These are phyloP conservation scores for Arthromyces matolae DNA, from an alignment of 768 basidiomycete genomes.

Conservation along the genomic window DNA sequence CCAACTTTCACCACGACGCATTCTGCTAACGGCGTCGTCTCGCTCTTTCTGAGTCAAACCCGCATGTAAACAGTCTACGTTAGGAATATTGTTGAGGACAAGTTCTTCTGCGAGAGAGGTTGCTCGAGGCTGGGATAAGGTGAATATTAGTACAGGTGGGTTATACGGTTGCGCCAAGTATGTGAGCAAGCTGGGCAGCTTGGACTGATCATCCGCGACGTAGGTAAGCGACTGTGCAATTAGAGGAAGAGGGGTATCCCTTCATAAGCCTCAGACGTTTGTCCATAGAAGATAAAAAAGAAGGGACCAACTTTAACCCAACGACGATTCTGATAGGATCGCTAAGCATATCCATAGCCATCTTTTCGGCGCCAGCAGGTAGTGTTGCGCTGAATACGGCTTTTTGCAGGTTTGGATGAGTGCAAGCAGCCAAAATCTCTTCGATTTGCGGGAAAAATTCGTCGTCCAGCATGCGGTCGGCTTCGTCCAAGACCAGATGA, in stretches of 20 bases:
- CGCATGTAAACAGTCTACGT: slow-evolving; percentile 89
- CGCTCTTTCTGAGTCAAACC: slow-evolving; percentile 85
- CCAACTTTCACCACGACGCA: slow-evolving; percentile 91
- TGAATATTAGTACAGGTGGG: slow-evolving; percentile 89
- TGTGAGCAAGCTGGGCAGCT: slow-evolving; percentile 81
- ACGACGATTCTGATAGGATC: slow-evolving; percentile 94
- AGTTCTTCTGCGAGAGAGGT: slow-evolving; percentile 79
- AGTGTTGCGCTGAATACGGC: slow-evolving; percentile 94
- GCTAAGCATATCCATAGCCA: slow-evolving; percentile 79
- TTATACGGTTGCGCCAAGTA: slow-evolving; percentile 81
- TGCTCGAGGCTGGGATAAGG: slow-evolving; percentile 84
- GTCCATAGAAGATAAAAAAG: background rate
- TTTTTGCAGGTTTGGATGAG: slow-evolving; percentile 67
- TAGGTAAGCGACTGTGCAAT: slow-evolving; percentile 87
- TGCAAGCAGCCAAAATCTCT: slow-evolving; percentile 81
- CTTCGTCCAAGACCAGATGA: slow-evolving; percentile 86
- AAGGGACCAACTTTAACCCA: slow-evolving; percentile 77
- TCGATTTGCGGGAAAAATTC: slow-evolving; percentile 88
- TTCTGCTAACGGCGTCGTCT: slow-evolving; percentile 77
- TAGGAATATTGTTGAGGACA: slow-evolving; percentile 68
- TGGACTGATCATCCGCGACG: slow-evolving; percentile 91
- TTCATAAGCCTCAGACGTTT: slow-evolving; percentile 26
- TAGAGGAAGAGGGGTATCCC: slow-evolving; percentile 92
- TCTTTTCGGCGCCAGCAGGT: slow-evolving; percentile 81
- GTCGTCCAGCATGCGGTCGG: slow-evolving; percentile 83